Base-by-base conservation (phyloP, 371 early-diverging fungal genomes). In the Mucor plumbeus region DNA sequence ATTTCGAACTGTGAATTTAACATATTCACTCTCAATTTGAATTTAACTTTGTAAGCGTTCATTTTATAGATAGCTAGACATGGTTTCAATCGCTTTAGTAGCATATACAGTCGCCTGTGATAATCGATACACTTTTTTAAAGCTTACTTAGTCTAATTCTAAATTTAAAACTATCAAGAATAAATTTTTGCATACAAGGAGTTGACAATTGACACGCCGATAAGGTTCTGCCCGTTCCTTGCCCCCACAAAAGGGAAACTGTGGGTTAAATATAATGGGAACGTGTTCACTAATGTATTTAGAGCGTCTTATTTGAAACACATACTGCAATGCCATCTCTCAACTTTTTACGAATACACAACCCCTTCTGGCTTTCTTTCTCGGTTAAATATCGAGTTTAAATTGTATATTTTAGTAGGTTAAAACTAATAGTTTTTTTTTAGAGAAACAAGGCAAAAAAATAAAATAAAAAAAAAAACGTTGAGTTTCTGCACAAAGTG, bases 181-280 rank as follows among this genome's bases (percentile, higher is more conserved):
- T 26, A 26, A 26, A 26, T 26, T 26, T 26, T 3, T 26, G 26
- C 26, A 26, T 1, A 3, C 26, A 26, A 26, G 26, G 26, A 26
- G 43, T 14, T n/a, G 4, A 43, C 43, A 7, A 44, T 44, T 44
- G 44, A 17, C 44, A 44, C n/a, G 44, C 44, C 44, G 44, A 44
- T 44, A n/a, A n/a, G 44, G 44, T 44, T 44, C 17, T n/a, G 17
- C 44, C 44, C 44, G 44, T 44, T 44, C n/a, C n/a, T 44, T 6
- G 44, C 17, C 44, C n/a, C 44, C 44, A 44, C 44, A 44, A 44
- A 44, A 44, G 44, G 44, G 44, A 44, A 44, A 17, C n/a, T 44
- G 44, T 44, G 44, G 44, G 44, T 44, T 44, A 44, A 44, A 44
- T n/a, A 44, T 44, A 44, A 44, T 8, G 44, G 44, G 17, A 44